Percentiles rank a stretch among this genome's conserved stretches.
These are phyloP conservation scores for Lactifluus rugatus DNA, from an alignment of 768 basidiomycete species.

Conservation along the genomic window DNA sequence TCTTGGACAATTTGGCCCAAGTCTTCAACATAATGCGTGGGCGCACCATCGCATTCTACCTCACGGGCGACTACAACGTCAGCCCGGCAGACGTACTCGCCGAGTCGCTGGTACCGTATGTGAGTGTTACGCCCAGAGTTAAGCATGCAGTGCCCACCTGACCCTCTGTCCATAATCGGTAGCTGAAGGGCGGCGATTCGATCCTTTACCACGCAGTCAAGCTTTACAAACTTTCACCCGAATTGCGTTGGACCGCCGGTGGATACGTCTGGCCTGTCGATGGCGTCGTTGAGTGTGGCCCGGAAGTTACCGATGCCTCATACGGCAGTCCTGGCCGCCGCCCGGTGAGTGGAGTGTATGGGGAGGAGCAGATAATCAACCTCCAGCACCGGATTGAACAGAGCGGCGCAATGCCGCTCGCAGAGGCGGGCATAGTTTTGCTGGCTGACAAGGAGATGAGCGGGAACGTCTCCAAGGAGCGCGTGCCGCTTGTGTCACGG, in stretches of 20 bases:
- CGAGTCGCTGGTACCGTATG: constrained; percentile 59
- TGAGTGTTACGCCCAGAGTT: constrained; percentile 29
- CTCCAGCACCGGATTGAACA: constrained; percentile 51
- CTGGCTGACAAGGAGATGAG: constrained; percentile 43
- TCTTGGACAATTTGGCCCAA: constrained; percentile 62
- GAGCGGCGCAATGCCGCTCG: constrained; percentile 56
- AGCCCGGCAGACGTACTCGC: constrained; percentile 63
- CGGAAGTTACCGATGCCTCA: constrained; percentile 32
- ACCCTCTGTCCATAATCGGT: not conserved
- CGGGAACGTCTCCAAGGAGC: constrained; percentile 47
- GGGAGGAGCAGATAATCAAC: constrained; percentile 25
- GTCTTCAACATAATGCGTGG: constrained; percentile 66
- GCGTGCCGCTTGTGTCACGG: constrained; percentile 57
- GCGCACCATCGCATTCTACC: constrained; percentile 61
- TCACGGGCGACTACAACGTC: constrained; percentile 57
- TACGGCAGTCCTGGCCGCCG: constrained; percentile 27
- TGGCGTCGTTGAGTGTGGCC: constrained; percentile 50
- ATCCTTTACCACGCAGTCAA: constrained; percentile 69
- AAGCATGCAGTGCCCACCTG: not conserved
- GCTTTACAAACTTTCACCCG: constrained; percentile 62
- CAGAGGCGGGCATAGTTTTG: constrained; percentile 52
- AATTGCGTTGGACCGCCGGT: constrained; percentile 74
- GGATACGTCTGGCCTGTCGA: constrained; percentile 76
- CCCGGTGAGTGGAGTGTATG: constrained; percentile 38
- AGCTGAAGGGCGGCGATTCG: constrained; percentile 74